These are phyloP conservation scores for Conticribra weissflogii DNA, from an alignment of 108 stramenopile species.

Conservation along the genomic window DNA sequence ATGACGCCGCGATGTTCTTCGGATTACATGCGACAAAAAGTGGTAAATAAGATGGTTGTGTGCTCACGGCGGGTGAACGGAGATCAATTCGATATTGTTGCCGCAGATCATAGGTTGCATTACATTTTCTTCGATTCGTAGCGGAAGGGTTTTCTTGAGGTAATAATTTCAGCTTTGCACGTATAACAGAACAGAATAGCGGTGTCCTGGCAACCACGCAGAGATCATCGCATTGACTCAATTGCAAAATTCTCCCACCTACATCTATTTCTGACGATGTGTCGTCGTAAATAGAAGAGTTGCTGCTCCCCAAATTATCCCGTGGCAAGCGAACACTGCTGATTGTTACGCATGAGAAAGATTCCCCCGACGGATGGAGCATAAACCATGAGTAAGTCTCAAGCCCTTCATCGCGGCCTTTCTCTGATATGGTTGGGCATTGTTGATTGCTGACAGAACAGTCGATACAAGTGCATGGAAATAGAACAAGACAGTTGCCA, in stretches of 20 bases:
- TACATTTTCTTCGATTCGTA: conserved; percentile 28
- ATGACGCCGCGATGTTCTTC: conserved; percentile 30
- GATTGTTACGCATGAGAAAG: conserved; percentile 53
- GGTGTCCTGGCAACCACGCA: conserved; percentile 46
- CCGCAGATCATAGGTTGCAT: conserved; percentile 42
- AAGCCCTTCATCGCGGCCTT: too few relatives aligned
- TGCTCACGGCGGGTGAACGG: conserved; percentile 19
- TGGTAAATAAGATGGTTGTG: conserved; percentile 56
- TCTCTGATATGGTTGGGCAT: neutral
- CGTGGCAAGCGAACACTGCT: conserved; percentile 53
- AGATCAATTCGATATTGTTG: conserved; percentile 65
- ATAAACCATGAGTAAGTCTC: conserved; percentile 37
- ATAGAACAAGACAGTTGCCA: conserved; percentile 69
- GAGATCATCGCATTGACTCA: conserved; percentile 52
- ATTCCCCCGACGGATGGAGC: conserved; percentile 66
- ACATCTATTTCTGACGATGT: conserved; percentile 50
- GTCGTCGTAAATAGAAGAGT: conserved; percentile 18
- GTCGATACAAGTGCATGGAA: conserved; percentile 60
- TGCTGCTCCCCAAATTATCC: neutral
- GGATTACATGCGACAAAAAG: conserved; percentile 57
- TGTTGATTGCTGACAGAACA: conserved; percentile 23
- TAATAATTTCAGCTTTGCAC: too few relatives aligned
- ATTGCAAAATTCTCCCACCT: conserved; percentile 66
- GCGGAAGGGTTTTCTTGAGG: too few relatives aligned
- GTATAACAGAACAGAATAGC: conserved; percentile 49